Conservation (phyloP, 2,329 filamentous ascomycete species). For the Pseudogymnoascus verrucosus region DNA sequence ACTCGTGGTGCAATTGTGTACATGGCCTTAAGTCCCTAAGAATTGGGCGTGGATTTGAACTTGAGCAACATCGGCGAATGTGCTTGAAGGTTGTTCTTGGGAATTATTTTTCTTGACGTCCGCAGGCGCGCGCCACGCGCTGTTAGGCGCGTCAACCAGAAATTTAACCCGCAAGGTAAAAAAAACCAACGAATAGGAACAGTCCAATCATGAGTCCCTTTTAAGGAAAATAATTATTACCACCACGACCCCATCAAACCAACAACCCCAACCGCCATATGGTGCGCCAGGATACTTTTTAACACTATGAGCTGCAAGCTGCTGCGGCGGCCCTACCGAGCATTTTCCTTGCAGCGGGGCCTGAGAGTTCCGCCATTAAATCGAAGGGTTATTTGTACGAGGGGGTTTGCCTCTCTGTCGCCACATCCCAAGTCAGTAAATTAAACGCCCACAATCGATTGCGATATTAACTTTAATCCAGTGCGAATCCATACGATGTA, state of each 20-base stretch:
- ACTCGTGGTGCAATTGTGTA: conserved; percentile 6
- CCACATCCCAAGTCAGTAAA: background rate
- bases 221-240: background rate
- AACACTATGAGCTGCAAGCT: conserved; percentile 4
- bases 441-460: background rate
- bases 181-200: background rate
- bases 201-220: background rate
- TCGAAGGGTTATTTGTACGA: background rate
- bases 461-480: background rate
- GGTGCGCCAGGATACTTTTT: background rate
- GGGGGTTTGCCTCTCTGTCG: background rate
- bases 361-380: background rate
- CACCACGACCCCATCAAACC: background rate
- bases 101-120: background rate
- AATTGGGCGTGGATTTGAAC: background rate
- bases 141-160: background rate
- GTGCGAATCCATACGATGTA: conserved; percentile 64
- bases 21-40: background rate
- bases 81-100: background rate
- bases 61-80: background rate
- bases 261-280: background rate
- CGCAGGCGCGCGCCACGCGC: background rate
- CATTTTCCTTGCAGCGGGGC: background rate
- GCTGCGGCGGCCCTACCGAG: background rate
- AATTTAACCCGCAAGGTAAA: conserved; percentile 7